These are phyloP conservation scores for Boletus rex-veris DNA, from an alignment of 768 basidiomycete species.

Conservation along the genomic window DNA sequence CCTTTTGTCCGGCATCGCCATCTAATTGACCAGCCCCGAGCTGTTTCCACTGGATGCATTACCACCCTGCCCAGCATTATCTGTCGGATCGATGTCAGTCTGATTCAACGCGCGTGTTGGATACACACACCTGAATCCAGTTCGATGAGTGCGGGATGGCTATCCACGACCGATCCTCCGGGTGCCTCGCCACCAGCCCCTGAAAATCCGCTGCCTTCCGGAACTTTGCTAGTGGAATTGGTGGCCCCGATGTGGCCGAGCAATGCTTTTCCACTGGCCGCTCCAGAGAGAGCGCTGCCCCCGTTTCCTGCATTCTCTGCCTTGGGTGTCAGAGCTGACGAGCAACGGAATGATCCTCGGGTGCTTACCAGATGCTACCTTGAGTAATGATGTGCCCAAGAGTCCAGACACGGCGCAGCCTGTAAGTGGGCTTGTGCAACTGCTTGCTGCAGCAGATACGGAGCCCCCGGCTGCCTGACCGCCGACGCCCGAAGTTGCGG, in stretches of 20 bases:
- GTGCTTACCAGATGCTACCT: conserved; percentile 11
- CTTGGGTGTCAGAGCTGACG: background rate
- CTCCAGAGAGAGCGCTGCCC: conserved; percentile 6
- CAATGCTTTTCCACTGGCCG: background rate
- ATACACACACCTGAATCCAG: conserved; percentile 32
- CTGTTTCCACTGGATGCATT: conserved; percentile 31
- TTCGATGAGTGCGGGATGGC: conserved; percentile 26
- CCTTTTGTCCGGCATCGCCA: conserved; percentile 3
- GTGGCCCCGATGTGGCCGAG: background rate
- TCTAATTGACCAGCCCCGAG: conserved; percentile 8
- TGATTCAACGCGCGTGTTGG: background rate
- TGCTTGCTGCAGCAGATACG: conserved; percentile 11
- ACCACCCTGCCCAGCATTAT: conserved; percentile 38
- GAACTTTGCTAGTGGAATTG: conserved; percentile 1
- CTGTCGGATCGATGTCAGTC: conserved; percentile 22
- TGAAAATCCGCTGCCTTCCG: conserved; percentile 6
- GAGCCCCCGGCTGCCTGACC: conserved; percentile 37
- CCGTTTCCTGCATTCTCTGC: conserved; percentile 12
- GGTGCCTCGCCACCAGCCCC: conserved; percentile 9
- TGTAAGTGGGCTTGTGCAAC: background rate
- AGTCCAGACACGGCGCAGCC: background rate
- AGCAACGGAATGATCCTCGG: background rate
- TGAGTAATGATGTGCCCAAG: background rate
- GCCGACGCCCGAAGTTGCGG: conserved; percentile 20
- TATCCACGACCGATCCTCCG: conserved; percentile 5